A percentile compares a stretch with the other conserved stretches of the same genome.
Evolutionary conservation across 345 rosid genomes (phyloP).

Genomic region (Melastoma malabathricum): DNA sequence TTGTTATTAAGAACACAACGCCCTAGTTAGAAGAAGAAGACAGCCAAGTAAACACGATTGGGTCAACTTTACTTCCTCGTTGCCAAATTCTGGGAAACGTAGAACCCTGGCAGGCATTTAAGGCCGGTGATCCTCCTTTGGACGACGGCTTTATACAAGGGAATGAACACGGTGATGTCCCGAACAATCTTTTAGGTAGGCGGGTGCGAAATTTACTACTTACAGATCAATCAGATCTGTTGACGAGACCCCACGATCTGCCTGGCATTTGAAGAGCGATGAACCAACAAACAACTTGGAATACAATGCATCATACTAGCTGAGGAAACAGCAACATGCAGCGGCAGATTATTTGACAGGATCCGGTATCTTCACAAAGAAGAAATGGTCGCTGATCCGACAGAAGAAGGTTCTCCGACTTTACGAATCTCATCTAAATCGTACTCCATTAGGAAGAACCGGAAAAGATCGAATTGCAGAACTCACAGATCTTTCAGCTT

Average conservation of each 20-base stretch:
- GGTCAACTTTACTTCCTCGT: conserved; percentile 12
- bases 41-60: not conserved
- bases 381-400: conserved; percentile 48
- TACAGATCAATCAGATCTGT: conserved; percentile 68
- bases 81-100: conserved; percentile 40
- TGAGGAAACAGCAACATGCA: conserved; percentile 6
- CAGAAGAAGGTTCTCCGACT: conserved; percentile 5
- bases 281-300: not conserved
- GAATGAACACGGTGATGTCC: conserved; percentile 1
- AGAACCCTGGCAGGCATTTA: conserved; percentile 36
- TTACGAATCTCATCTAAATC: not conserved
- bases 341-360: conserved; percentile 51
- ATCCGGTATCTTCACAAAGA: conserved; percentile 55
- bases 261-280: conserved; percentile 24
- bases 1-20: conserved; percentile 53
- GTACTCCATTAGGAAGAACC: not conserved
- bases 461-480: not conserved
- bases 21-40: conserved; percentile 30
- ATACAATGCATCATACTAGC: not conserved
- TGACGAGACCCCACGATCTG: conserved; percentile 56
- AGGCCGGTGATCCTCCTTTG: conserved; percentile 72
- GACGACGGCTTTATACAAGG: conserved; percentile 3
- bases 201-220: conserved; percentile 7
- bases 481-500: conserved; percentile 71
- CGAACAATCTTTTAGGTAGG: not conserved